Percentiles rank a stretch among this genome's conserved stretches.
phyloP scores from a whole-genome alignment of 371 early-diverging fungal species.

The Zopfochytrium polystomum region DNA sequence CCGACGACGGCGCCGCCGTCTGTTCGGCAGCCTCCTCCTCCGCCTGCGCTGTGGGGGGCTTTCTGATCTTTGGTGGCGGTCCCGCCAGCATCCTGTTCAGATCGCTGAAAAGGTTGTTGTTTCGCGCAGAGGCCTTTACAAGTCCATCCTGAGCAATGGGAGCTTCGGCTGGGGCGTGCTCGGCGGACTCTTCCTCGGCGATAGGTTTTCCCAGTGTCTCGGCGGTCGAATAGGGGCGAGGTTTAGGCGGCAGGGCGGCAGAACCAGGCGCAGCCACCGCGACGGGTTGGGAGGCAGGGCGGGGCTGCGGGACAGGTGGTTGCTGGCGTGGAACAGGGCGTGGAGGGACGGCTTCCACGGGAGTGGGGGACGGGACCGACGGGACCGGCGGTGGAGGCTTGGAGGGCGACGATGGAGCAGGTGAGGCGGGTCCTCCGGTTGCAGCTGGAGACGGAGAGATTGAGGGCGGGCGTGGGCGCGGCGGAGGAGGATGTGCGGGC shows the following conservation, averaged over 20 bases:
- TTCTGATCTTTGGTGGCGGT: constrained; percentile 21
- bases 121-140: neutral
- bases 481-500: too few species aligned
- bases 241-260: too few species aligned
- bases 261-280: too few species aligned
- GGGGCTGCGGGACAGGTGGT: constrained; percentile 8
- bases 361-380: too few species aligned
- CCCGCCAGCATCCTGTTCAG: constrained; percentile 41
- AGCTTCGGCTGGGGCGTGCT: neutral
- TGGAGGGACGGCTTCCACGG: too few species aligned
- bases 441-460: neutral
- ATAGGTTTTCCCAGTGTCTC: neutral
- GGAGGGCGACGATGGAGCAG: too few species aligned
- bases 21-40: constrained; percentile 8
- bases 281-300: constrained; percentile 10
- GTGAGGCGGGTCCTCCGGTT: neutral
- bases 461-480: too few species aligned
- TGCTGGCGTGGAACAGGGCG: too few species aligned
- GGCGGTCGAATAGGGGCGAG: constrained; percentile 4
- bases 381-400: too few species aligned
- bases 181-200: neutral
- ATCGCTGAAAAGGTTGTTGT: constrained; percentile 22
- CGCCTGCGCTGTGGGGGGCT: neutral
- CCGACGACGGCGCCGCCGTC: too few species aligned
- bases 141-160: neutral